Evolutionary conservation across 73 alveolate genomes (phyloP).

Genomic region (Loxodes magnus): DNA sequence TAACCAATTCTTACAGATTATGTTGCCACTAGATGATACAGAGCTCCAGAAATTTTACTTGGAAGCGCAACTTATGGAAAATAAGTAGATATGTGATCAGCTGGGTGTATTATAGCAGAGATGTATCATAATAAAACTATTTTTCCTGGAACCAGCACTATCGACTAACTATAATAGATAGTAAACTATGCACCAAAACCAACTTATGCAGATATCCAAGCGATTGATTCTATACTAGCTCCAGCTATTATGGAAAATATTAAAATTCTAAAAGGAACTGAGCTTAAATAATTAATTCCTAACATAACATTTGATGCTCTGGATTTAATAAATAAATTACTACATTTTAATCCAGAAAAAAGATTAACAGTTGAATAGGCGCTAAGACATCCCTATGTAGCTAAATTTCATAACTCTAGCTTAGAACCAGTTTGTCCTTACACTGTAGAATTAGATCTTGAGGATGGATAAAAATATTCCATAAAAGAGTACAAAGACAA

Average conservation of each 20-base stretch:
- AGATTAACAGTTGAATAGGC: conserved; percentile 76
- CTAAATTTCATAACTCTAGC: conserved; percentile 70
- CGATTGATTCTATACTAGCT: conserved; percentile 34
- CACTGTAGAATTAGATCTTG: conserved; percentile 60
- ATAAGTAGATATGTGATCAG: conserved; percentile 90
- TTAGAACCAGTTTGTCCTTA: conserved; percentile 73
- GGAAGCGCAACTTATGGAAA: conserved; percentile 75
- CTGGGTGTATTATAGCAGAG: conserved; percentile 79
- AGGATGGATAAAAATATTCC: conserved; percentile 52
- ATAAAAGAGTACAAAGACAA: conserved; percentile 54
- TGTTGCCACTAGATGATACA: conserved; percentile 89
- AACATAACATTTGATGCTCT: conserved; percentile 28
- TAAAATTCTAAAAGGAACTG: conserved; percentile 11
- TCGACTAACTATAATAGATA: conserved; percentile 35
- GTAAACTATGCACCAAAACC: conserved; percentile 47
- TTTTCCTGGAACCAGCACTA: conserved; percentile 58
- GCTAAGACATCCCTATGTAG: conserved; percentile 69
- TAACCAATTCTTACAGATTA: conserved; percentile 72
- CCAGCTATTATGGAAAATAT: conserved; percentile 24
- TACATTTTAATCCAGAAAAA: conserved; percentile 64
- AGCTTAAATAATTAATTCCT: conserved; percentile 22
- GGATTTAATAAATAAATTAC: conserved; percentile 31
- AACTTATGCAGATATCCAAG: conserved; percentile 31
- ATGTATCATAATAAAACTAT: conserved; percentile 43
- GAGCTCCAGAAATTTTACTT: conserved; percentile 88